Base-by-base conservation (phyloP, 257 asterid genomes). In the Solanum chiquidenum region DNA sequence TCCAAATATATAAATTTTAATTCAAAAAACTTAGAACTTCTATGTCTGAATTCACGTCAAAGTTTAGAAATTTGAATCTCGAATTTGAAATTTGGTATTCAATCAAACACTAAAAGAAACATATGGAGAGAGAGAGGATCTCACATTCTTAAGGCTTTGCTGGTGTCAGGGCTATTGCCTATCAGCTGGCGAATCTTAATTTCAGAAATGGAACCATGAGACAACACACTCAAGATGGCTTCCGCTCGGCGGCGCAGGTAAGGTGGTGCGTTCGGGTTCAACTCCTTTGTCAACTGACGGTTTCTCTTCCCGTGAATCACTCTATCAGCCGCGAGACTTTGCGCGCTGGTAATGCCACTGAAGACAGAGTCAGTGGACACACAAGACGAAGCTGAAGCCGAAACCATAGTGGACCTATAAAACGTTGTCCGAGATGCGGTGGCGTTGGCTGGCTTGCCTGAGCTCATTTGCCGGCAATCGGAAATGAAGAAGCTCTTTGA, bases 111-210 rank as follows among this genome's bases (percentile, higher is more conserved):
- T 9, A 33, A 21, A 16, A 5, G 27, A 73, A 71, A 71, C 77
- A 27, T 3, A 75, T 11, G 72, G 74, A 79, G 79, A 79, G 52
- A 42, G 87, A 71, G 76, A 37, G 73, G 44, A 38, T 86, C 72
- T 90, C 87, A 96, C 99, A 96, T 91, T 94, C 99, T 94, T 91
- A 97, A 92, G 77, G 99, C 99, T 91, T 97, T 97, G 98, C 99
- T 97, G 55, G 99, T 96, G 88, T 98, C 94, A 89, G 99, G 99
- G 95, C 98, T 97, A 89, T 97, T 98, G 55, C 99, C 99, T 0
- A 96, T 98, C 91, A 93, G 83, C 90, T 96, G 92, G 42, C 99
- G 98, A 74, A 97, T 96, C 93, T 83, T 93, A 87, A 96, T 93
- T 92, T 97, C 99, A 84, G 98, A 96, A 89, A 94, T 92, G 64